Percentiles rank a stretch among this genome's conserved stretches.
Evolutionary conservation across 2,329 filamentous ascomycete genomes (phyloP).

Genomic region (Venturia asperata): DNA sequence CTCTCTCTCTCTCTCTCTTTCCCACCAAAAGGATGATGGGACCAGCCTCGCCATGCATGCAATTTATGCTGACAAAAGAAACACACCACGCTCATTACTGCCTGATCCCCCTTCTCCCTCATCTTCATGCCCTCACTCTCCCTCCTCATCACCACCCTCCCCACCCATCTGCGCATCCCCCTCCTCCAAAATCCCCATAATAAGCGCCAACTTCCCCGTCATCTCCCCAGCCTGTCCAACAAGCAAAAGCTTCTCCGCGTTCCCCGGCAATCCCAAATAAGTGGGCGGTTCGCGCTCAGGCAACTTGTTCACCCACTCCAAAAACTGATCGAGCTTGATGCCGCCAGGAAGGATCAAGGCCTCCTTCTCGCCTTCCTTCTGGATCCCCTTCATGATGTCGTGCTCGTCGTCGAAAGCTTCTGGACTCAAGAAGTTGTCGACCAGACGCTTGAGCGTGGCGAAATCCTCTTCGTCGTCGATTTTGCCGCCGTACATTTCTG

Average conservation of each 20-base stretch:
- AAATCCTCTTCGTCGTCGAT: constrained; percentile 90
- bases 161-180: constrained; percentile 13
- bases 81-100: too few relatives aligned
- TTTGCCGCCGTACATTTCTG: constrained; percentile 96
- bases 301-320: constrained; percentile 81
- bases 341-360: constrained; percentile 69
- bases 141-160: not conserved
- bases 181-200: constrained; percentile 72
- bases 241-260: constrained; percentile 90
- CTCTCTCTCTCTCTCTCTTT: too few relatives aligned
- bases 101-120: not conserved
- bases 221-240: constrained; percentile 81
- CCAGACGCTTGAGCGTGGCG: constrained; percentile 61
- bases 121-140: not conserved
- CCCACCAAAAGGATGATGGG: not conserved
- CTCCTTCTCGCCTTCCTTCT: constrained; percentile 49
- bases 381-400: constrained; percentile 66
- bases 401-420: constrained; percentile 89
- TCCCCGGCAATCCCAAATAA: constrained; percentile 86
- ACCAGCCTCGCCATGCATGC: not conserved
- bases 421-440: constrained; percentile 72
- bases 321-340: constrained; percentile 78
- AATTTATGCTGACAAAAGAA: not conserved
- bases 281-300: constrained; percentile 95
- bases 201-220: constrained; percentile 74